Percentiles rank a stretch among this genome's conserved stretches.
phyloP scores from a whole-genome alignment of 169 alveolate genomes.

The Plasmodium knowlesi region DNA sequence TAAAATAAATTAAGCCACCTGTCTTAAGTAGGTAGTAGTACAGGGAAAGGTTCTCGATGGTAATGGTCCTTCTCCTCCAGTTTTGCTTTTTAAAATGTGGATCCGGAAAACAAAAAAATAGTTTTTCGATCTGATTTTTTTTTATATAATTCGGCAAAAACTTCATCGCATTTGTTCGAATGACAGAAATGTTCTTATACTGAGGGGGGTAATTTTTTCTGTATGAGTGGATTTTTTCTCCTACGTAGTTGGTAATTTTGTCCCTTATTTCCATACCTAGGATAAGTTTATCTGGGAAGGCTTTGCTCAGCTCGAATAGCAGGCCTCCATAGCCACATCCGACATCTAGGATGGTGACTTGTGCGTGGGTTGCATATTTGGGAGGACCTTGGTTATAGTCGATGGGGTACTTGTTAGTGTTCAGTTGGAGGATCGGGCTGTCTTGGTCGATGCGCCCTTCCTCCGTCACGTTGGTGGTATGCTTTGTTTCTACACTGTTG shows the following conservation, averaged over 20 bases:
- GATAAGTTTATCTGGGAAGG: constrained; percentile 80
- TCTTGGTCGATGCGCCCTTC: background rate
- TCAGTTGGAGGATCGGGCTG: background rate
- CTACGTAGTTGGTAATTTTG: constrained; percentile 90
- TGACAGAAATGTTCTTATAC: constrained; percentile 84
- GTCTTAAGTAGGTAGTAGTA: constrained; percentile 81
- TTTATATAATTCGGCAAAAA: constrained; percentile 88
- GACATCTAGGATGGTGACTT: constrained; percentile 84
- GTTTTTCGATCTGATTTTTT: constrained; percentile 85
- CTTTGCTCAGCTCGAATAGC: constrained; percentile 83
- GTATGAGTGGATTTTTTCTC: constrained; percentile 86
- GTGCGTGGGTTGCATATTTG: background rate
- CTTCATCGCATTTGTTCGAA: constrained; percentile 91
- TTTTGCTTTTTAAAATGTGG: constrained; percentile 92
- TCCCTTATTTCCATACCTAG: constrained; percentile 92
- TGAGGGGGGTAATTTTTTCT: constrained; percentile 75
- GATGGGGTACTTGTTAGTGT: constrained; percentile 46
- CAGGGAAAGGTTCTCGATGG: constrained; percentile 80
- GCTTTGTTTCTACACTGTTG: background rate
- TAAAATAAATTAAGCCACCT: constrained; percentile 81
- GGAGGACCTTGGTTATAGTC: background rate
- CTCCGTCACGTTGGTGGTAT: background rate
- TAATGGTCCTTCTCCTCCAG: constrained; percentile 90
- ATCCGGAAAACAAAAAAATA: constrained; percentile 93
- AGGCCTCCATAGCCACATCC: constrained; percentile 94